Conservation (phyloP, 73 alveolate species). For the Tetrahymena malaccensis region DNA sequence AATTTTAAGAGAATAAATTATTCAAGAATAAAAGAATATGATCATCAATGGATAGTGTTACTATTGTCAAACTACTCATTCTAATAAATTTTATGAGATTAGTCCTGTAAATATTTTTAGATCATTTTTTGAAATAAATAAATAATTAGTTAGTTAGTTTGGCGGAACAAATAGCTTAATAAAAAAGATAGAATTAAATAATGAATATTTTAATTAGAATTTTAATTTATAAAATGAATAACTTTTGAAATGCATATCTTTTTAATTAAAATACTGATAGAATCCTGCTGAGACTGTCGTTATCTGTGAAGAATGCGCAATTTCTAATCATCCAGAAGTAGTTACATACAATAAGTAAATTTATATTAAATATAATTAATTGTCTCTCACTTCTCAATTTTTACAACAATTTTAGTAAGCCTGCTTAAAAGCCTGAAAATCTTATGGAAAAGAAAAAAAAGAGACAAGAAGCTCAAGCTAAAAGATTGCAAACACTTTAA, state of each 20-base stretch:
- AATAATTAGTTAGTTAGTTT: too few relatives aligned
- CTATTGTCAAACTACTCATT: not conserved
- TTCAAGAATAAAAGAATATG: not conserved
- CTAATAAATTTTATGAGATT: not conserved
- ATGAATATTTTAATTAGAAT: not conserved
- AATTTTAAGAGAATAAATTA: not conserved
- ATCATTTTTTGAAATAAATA: not conserved
- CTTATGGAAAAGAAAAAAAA: not conserved
- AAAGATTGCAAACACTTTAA: not conserved
- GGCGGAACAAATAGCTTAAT: not conserved
- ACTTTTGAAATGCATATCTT: not conserved
- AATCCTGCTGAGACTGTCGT: not conserved
- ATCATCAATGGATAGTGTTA: not conserved
- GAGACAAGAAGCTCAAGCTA: not conserved
- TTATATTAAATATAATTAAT: not conserved
- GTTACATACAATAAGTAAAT: not conserved
- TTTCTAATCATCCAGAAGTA: not conserved
- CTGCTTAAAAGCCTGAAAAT: not conserved
- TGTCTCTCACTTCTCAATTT: not conserved
- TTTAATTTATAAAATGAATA: not conserved
- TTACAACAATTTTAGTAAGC: not conserved
- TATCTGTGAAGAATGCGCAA: not conserved
- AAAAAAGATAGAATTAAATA: not conserved
- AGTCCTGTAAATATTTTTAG: not conserved
- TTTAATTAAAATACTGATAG: not conserved